Evolutionary conservation across 352 stramenopile genomes (phyloP).

Genomic region (Phytopythium aichiense): DNA sequence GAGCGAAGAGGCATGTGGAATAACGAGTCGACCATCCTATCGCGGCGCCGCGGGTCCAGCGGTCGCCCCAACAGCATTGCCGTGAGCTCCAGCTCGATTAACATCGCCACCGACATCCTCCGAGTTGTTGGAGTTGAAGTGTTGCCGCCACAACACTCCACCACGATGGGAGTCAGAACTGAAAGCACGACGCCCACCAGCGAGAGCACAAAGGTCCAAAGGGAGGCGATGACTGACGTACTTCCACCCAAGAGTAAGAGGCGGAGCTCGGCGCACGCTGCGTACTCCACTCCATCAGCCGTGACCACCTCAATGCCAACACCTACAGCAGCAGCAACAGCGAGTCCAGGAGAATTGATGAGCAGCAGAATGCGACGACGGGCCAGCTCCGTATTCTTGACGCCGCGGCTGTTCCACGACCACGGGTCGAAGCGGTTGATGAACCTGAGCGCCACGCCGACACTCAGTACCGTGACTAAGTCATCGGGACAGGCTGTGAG

Average conservation of each 20-base stretch:
- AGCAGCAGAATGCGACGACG: neutral
- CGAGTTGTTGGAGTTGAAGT: neutral
- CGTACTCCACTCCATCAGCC: neutral
- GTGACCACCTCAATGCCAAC: neutral
- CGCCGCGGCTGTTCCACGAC: constrained; percentile 15
- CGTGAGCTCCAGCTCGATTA: neutral
- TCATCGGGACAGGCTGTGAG: neutral
- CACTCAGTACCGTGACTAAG: neutral
- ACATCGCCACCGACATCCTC: neutral
- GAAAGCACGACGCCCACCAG: no score
- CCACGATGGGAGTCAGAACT: neutral
- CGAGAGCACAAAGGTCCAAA: neutral
- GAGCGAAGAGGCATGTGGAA: neutral
- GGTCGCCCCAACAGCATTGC: neutral
- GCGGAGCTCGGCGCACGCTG: neutral
- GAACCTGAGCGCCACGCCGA: constrained; percentile 10
- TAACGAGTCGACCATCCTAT: neutral
- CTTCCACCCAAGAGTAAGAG: neutral
- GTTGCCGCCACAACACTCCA: neutral
- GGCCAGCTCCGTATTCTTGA: constrained; percentile 19
- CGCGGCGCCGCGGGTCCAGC: neutral
- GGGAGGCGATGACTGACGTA: neutral
- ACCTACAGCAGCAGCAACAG: neutral
- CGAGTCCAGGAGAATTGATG: neutral
- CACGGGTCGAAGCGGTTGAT: constrained; percentile 19